These are phyloP conservation scores for Prunus fruticosa DNA, from an alignment of 306 rosid species.

Conservation along the genomic window DNA sequence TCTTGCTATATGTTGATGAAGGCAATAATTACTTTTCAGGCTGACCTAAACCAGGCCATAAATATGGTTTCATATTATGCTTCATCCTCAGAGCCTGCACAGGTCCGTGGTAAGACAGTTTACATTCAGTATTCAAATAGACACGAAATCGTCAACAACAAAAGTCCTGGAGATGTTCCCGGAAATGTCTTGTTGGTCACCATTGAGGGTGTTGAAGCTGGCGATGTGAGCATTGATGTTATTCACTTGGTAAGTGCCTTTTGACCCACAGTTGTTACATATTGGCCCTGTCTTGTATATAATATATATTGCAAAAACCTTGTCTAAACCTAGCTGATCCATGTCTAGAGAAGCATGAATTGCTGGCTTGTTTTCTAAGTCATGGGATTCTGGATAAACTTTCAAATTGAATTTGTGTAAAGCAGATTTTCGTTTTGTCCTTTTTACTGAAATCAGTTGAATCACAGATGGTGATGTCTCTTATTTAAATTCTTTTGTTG, in stretches of 20 bases:
- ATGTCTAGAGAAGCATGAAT: not conserved
- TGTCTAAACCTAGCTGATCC: conserved; percentile 3
- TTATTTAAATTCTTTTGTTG: conserved; percentile 72
- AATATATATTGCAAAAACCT: conserved; percentile 3
- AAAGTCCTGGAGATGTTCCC: conserved; percentile 91
- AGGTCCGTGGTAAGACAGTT: conserved; percentile 86
- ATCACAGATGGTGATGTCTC: conserved; percentile 71
- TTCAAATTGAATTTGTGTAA: not conserved
- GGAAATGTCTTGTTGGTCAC: conserved; percentile 93
- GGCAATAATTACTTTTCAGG: conserved; percentile 41
- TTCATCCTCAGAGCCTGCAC: conserved; percentile 91
- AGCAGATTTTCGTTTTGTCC: not conserved
- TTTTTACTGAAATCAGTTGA: conserved; percentile 50
- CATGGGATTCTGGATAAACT: not conserved
- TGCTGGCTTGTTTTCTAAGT: conserved; percentile 2
- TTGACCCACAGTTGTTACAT: not conserved
- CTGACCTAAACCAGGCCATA: conserved; percentile 84
- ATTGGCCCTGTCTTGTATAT: not conserved
- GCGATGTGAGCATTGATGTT: conserved; percentile 92
- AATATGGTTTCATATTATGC: conserved; percentile 93
- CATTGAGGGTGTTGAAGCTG: conserved; percentile 91
- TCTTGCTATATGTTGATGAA: not conserved
- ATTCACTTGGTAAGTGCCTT: conserved; percentile 72
- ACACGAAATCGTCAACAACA: conserved; percentile 88
- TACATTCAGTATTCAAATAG: conserved; percentile 92